phyloP scores from a whole-genome alignment of 2,329 filamentous ascomycete species.

The Fusarium humuli region DNA sequence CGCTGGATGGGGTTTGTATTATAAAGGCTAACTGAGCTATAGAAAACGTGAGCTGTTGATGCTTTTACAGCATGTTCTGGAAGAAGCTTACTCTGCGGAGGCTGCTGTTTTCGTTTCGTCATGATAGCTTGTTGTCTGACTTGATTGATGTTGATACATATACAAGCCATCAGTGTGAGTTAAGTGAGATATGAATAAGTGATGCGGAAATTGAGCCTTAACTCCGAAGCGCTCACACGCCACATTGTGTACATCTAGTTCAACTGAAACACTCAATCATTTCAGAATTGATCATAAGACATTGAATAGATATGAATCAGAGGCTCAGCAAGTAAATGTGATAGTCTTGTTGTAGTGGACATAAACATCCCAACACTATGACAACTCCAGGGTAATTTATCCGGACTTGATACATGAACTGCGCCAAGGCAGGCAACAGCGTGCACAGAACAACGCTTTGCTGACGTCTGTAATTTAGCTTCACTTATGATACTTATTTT shows the following conservation, averaged over 20 bases:
- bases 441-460: neutral
- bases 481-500: neutral
- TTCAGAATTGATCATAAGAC: neutral
- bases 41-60: neutral
- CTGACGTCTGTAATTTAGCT: neutral
- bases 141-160: fast-evolving
- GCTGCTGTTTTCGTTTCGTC: neutral
- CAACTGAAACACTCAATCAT: neutral
- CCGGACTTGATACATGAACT: neutral
- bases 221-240: neutral
- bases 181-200: neutral
- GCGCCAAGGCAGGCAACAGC: neutral
- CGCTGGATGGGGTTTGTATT: neutral
- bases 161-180: neutral
- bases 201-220: neutral
- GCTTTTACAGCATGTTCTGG: fast-evolving
- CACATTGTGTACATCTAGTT: neutral
- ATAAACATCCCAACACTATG: neutral
- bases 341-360: neutral
- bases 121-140: neutral
- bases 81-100: neutral
- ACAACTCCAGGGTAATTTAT: neutral
- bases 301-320: neutral
- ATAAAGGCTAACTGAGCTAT: conserved; percentile 22
- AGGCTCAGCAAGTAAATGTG: neutral